phyloP scores from a whole-genome alignment of 306 rosid species.

The Ormosia emarginata region DNA sequence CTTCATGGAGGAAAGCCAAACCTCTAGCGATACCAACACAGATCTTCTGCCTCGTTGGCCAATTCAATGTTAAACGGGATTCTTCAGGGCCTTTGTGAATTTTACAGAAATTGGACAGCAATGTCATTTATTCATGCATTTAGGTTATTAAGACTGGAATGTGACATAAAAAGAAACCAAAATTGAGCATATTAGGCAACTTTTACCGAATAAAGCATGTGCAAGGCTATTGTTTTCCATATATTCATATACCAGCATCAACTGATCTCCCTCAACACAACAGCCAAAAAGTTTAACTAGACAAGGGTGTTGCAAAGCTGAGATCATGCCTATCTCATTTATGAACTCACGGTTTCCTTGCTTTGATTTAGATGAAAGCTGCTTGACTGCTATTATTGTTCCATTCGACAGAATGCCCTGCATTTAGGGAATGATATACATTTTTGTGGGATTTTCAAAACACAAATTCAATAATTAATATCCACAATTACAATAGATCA shows the following conservation, averaged over 20 bases:
- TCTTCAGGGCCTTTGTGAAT: constrained; percentile 20
- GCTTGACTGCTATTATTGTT: constrained; percentile 44
- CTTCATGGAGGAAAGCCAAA: constrained; percentile 58
- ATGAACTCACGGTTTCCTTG: constrained; percentile 54
- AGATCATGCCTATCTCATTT: constrained; percentile 52
- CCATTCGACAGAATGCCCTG: constrained; percentile 43
- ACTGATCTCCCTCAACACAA: constrained; percentile 45
- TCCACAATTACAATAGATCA: too few species aligned
- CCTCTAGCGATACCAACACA: constrained; percentile 56
- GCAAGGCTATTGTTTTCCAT: constrained; percentile 54
- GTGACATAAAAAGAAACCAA: background rate
- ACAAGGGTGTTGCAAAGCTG: constrained; percentile 45
- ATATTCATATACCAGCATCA: constrained; percentile 43
- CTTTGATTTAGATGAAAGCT: constrained; percentile 43
- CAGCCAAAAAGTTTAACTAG: constrained; percentile 52
- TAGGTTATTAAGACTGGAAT: background rate
- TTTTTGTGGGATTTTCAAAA: background rate
- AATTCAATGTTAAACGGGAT: constrained; percentile 30
- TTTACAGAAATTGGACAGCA: background rate
- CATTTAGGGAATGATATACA: background rate
- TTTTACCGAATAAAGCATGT: constrained; percentile 38
- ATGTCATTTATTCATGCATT: background rate
- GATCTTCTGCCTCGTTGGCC: constrained; percentile 54
- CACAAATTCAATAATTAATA: background rate
- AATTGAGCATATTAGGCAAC: background rate